Evolutionary conservation across 2,329 filamentous ascomycete species (phyloP).

Genomic region (Cadophora sp.): DNA sequence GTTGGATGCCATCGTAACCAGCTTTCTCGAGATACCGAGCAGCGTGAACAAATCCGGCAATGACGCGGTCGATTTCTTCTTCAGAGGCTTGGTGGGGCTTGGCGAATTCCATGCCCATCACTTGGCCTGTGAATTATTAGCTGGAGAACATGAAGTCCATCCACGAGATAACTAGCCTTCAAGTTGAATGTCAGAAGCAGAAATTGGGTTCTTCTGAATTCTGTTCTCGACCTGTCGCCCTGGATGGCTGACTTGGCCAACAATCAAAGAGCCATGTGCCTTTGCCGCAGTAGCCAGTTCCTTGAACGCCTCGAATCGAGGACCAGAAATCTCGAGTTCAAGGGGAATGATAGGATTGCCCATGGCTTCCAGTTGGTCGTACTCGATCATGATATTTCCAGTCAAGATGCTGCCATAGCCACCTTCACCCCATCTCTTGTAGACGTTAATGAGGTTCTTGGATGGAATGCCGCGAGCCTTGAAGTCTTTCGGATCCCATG

Average conservation of each 20-base stretch:
- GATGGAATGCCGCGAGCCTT: conserved; percentile 60
- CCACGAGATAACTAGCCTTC: conserved; percentile 36
- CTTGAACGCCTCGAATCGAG: conserved; percentile 66
- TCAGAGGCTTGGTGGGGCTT: conserved; percentile 60
- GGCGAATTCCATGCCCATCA: conserved; percentile 57
- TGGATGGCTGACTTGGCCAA: conserved; percentile 68
- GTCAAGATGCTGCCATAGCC: conserved; percentile 62
- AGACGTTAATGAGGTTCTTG: conserved; percentile 61
- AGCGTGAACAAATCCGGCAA: conserved; percentile 66
- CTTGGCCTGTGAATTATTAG: conserved; percentile 30
- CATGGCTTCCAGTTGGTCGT: conserved; percentile 61
- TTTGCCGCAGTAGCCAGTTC: conserved; percentile 61
- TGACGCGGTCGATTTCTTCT: conserved; percentile 61
- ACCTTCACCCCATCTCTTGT: conserved; percentile 67
- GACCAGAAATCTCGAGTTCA: conserved; percentile 57
- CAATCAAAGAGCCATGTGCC: conserved; percentile 61
- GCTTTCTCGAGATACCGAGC: conserved; percentile 68
- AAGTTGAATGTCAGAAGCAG: conserved; percentile 50
- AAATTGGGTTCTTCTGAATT: conserved; percentile 49
- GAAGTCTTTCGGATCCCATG: conserved; percentile 62
- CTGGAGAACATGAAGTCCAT: neutral
- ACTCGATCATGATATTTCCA: conserved; percentile 70
- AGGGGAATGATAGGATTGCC: conserved; percentile 66
- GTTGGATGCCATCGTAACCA: conserved; percentile 59
- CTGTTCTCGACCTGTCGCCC: conserved; percentile 51